Evolutionary conservation across 1,284 basidiomycete genomes (phyloP).

Genomic region (Rhodotorula sp.): DNA sequence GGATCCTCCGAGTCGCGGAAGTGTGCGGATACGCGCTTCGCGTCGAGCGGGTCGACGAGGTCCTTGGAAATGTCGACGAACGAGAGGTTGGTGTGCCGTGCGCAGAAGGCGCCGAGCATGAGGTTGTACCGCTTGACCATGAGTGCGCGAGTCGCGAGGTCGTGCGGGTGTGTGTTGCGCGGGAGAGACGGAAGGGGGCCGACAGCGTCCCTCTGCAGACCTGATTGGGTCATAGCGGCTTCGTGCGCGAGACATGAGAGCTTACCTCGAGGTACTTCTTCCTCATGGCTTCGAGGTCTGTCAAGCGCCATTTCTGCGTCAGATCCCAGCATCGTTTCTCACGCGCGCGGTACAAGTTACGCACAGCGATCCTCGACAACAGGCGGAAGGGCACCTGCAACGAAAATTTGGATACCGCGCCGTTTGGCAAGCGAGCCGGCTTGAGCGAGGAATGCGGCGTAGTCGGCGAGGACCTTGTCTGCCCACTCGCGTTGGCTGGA

Average conservation of each 20-base stretch:
- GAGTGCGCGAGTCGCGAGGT: constrained; percentile 15
- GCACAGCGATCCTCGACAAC: constrained; percentile 36
- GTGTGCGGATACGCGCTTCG: neutral
- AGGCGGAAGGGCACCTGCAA: constrained; percentile 21
- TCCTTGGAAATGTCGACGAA: constrained; percentile 29
- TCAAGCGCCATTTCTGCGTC: no score
- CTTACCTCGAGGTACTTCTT: constrained; percentile 29
- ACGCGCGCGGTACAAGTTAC: neutral
- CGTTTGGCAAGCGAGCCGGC: constrained; percentile 7
- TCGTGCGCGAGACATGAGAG: neutral
- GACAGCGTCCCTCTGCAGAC: neutral
- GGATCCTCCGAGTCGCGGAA: constrained; percentile 26
- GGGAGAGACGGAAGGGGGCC: constrained; percentile 8
- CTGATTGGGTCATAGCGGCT: neutral
- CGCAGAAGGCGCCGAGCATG: constrained; percentile 19
- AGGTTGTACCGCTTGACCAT: constrained; percentile 31
- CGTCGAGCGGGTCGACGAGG: neutral
- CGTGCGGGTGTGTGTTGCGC: constrained; percentile 7
- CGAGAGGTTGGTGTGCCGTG: neutral
- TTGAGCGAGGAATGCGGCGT: constrained; percentile 7
- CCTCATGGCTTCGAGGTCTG: constrained; percentile 23
- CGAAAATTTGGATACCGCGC: constrained; percentile 8
- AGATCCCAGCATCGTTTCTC: neutral
- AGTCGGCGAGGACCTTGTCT: neutral
- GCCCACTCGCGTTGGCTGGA: constrained; percentile 10